Evolutionary conservation across 805 yeast species (phyloP).

Genomic region (Kodamaea nitidulidarum): DNA sequence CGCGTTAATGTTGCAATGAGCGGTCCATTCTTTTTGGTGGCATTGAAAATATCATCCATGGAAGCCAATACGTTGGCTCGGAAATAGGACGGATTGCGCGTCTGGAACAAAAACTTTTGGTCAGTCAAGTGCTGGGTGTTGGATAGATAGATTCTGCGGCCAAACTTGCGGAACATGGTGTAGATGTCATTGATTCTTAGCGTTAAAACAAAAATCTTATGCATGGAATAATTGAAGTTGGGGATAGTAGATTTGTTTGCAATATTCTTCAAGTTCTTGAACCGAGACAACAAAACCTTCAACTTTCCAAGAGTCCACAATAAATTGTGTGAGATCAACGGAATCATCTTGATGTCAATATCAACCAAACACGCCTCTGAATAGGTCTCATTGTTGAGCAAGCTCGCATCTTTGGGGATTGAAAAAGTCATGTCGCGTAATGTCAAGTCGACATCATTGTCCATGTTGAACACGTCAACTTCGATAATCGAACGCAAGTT

Average conservation of each 20-base stretch:
- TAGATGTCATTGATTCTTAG: conserved; percentile 49
- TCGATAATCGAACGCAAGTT: conserved; percentile 21
- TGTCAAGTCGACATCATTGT: conserved; percentile 24
- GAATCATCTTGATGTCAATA: conserved; percentile 34
- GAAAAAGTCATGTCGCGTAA: conserved; percentile 18
- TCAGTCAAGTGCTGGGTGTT: conserved; percentile 43
- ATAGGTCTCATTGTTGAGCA: conserved; percentile 15
- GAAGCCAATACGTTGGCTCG: conserved; percentile 21
- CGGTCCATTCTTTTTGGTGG: conserved; percentile 47
- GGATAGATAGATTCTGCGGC: conserved; percentile 44
- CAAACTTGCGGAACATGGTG: conserved; percentile 42
- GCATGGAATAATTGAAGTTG: conserved; percentile 39
- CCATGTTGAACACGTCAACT: conserved; percentile 16
- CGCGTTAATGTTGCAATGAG: conserved; percentile 46
- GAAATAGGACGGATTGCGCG: conserved; percentile 29
- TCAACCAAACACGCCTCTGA: conserved; percentile 30
- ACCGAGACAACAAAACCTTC: conserved; percentile 17
- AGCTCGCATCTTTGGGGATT: conserved; percentile 15
- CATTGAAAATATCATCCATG: conserved; percentile 38
- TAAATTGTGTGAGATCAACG: conserved; percentile 23
- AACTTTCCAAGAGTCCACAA: conserved; percentile 24
- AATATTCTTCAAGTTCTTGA: conserved; percentile 17
- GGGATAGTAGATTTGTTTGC: conserved; percentile 19
- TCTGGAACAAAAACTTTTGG: conserved; percentile 31
- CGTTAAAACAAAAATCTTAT: conserved; percentile 43